Percentiles rank a stretch among this genome's conserved stretches.
Evolutionary conservation across 768 basidiomycete species (phyloP).

Genomic region (Podaxis carcinomalis): DNA sequence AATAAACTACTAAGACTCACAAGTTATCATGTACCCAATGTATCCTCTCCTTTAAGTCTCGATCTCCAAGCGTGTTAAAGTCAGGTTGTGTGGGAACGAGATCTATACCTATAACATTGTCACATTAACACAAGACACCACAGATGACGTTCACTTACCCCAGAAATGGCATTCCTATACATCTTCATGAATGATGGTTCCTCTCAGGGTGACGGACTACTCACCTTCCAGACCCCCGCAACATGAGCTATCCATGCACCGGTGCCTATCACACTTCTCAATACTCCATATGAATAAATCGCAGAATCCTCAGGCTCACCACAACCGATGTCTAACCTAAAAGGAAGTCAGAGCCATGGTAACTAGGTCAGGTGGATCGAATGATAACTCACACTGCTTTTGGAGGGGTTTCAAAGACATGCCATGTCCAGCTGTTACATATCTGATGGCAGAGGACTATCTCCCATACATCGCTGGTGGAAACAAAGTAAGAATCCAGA

Average conservation of each 20-base stretch:
- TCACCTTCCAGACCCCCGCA: constrained; percentile 58
- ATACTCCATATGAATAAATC: not conserved
- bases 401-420: constrained; percentile 58
- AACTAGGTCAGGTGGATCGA: not conserved
- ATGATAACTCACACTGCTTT: constrained; percentile 50
- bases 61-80: constrained; percentile 52
- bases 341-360: constrained; percentile 6
- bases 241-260: constrained; percentile 71
- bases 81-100: constrained; percentile 71
- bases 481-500: not conserved
- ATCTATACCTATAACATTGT: constrained; percentile 49
- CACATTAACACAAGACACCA: not conserved
- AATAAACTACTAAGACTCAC: constrained; percentile 33
- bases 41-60: constrained; percentile 54
- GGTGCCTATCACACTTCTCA: constrained; percentile 39
- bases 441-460: constrained; percentile 48
- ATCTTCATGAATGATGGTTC: constrained; percentile 1
- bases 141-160: constrained; percentile 34
- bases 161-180: constrained; percentile 30
- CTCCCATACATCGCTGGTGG: constrained; percentile 65
- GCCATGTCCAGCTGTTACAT: constrained; percentile 59
- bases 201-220: constrained; percentile 19
- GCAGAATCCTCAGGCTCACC: constrained; percentile 36
- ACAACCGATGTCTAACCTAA: constrained; percentile 68
- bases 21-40: constrained; percentile 75